Conservation (phyloP, 805 yeast genomes). For the Wickerhamiella galacta region DNA sequence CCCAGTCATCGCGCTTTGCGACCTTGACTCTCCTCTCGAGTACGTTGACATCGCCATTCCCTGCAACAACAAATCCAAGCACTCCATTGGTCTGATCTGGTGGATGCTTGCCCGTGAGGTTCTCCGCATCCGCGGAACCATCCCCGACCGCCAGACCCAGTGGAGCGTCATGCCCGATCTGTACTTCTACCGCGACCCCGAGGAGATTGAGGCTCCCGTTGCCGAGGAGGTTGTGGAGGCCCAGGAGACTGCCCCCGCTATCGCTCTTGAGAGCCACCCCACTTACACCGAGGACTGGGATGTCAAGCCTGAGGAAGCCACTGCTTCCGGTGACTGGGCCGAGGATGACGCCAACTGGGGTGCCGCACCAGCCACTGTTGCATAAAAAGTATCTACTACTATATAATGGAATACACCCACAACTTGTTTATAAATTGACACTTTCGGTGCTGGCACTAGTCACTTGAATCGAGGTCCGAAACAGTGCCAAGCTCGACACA, state of each 20-base stretch:
- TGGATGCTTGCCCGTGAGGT: constrained; percentile 99
- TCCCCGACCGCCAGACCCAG: constrained; percentile 88
- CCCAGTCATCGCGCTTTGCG: constrained; percentile 98
- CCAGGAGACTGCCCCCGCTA: constrained; percentile 56
- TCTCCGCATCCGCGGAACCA: constrained; percentile 93
- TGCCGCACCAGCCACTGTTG: constrained; percentile 9
- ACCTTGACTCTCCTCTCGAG: constrained; percentile 98
- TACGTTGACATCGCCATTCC: constrained; percentile 99
- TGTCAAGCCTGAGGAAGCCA: constrained; percentile 26
- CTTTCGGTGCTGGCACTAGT: too few relatives aligned
- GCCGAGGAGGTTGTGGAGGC: constrained; percentile 46
- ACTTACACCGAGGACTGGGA: constrained; percentile 28
- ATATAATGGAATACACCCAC: background rate
- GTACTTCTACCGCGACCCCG: constrained; percentile 99
- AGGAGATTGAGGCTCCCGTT: constrained; percentile 78
- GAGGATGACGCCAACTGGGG: constrained; percentile 24
- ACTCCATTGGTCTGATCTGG: constrained; percentile 99
- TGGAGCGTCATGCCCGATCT: constrained; percentile 99
- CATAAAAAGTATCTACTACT: constrained; percentile 8
- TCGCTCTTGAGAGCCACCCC: constrained; percentile 25
- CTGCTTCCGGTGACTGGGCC: constrained; percentile 32
- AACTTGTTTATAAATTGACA: too few relatives aligned
- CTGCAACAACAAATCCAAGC: constrained; percentile 99
- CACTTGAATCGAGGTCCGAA: too few relatives aligned
- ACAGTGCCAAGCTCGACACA: too few relatives aligned